Conservation (phyloP, 2,329 filamentous ascomycete species). For the Alternaria triticimaculans region DNA sequence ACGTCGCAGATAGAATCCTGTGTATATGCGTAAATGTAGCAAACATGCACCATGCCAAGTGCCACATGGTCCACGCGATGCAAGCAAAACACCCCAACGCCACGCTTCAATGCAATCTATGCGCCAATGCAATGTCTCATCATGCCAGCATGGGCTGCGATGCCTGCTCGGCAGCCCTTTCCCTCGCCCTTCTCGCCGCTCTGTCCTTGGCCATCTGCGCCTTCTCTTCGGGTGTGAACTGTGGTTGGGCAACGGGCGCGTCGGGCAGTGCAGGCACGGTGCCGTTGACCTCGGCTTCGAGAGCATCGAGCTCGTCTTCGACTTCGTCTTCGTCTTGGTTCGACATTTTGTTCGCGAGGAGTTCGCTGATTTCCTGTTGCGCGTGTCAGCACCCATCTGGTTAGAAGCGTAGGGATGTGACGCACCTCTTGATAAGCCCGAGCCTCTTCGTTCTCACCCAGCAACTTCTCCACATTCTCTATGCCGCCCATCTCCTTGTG, state of each 20-base stretch:
- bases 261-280: constrained; percentile 46
- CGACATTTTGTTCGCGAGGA: constrained; percentile 86
- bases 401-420: constrained; percentile 26
- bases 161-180: constrained; percentile 40
- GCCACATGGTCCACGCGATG: background rate
- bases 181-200: constrained; percentile 40
- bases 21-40: background rate
- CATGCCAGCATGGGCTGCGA: constrained; percentile 49
- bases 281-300: constrained; percentile 69
- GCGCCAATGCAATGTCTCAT: constrained; percentile 11
- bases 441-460: constrained; percentile 90
- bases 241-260: constrained; percentile 44
- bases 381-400: constrained; percentile 2
- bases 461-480: constrained; percentile 91
- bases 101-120: constrained; percentile 42
- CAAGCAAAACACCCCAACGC: constrained; percentile 35
- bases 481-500: constrained; percentile 95
- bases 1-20: background rate
- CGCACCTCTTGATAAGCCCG: constrained; percentile 85
- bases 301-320: constrained; percentile 87
- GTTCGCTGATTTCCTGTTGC: constrained; percentile 83
- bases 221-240: constrained; percentile 38
- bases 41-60: constrained; percentile 7
- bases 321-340: constrained; percentile 98
- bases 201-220: constrained; percentile 41